Conservation (phyloP, 305 asterid species). For the Euphrasia arctica region DNA sequence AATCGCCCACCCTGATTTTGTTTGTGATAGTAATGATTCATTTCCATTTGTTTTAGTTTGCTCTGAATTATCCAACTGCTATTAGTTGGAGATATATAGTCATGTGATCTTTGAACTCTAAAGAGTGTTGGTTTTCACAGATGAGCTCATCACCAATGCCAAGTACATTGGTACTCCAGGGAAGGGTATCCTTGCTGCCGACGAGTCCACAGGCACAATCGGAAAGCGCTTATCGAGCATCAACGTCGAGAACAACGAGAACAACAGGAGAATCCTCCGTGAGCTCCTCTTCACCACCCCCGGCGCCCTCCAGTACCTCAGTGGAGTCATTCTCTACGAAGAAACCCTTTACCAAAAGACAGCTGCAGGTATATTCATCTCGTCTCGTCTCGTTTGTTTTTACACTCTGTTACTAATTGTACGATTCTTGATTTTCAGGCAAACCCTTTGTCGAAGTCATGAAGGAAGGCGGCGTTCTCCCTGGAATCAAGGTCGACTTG, state of each 20-base stretch:
- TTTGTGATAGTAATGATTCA: neutral
- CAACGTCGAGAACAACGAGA: conserved; percentile 43
- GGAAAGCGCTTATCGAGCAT: conserved; percentile 65
- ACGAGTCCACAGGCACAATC: conserved; percentile 58
- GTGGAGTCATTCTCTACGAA: conserved; percentile 46
- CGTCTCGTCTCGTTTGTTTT: too few relatives aligned
- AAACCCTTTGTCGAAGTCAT: conserved; percentile 52
- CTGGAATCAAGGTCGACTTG: conserved; percentile 64
- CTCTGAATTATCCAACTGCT: neutral
- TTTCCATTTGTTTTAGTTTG: neutral
- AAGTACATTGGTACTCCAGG: conserved; percentile 59
- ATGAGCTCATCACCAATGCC: conserved; percentile 60
- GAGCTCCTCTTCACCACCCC: conserved; percentile 61
- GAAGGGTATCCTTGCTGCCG: conserved; percentile 67
- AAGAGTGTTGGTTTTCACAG: conserved; percentile 25
- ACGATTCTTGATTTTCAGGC: conserved; percentile 29
- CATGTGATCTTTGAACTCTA: too few relatives aligned
- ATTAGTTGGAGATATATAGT: neutral
- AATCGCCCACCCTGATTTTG: neutral
- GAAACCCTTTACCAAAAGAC: conserved; percentile 61
- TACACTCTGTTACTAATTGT: neutral
- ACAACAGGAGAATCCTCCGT: conserved; percentile 52
- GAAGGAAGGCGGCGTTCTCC: conserved; percentile 62
- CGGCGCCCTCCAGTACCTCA: conserved; percentile 48
- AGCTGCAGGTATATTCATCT: conserved; percentile 3